A percentile compares a stretch with the other conserved stretches of the same genome.
phyloP scores from a whole-genome alignment of 2,329 filamentous ascomycete genomes.

The Cladophialophora immunda region DNA sequence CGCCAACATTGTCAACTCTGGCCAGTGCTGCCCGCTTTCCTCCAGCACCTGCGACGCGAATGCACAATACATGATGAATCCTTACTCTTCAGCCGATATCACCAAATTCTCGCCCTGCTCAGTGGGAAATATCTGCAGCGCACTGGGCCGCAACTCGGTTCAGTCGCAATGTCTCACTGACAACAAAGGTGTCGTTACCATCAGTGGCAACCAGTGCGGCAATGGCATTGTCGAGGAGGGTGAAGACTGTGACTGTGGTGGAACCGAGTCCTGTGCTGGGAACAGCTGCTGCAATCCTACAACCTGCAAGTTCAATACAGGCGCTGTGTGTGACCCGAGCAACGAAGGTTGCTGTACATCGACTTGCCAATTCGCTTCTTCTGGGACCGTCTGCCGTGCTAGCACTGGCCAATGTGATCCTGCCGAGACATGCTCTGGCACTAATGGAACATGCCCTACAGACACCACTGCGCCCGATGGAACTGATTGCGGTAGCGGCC shows the following conservation, averaged over 20 bases:
- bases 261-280: conserved; percentile 71
- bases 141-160: conserved; percentile 78
- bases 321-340: conserved; percentile 75
- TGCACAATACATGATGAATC: conserved; percentile 94
- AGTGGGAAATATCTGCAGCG: conserved; percentile 92
- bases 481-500: conserved; percentile 72
- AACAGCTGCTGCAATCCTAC: conserved; percentile 84
- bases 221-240: conserved; percentile 96
- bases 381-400: conserved; percentile 78
- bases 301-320: conserved; percentile 83
- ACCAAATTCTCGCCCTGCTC: conserved; percentile 85
- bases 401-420: conserved; percentile 86
- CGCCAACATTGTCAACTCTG: conserved; percentile 65
- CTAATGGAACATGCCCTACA: conserved; percentile 73
- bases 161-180: conserved; percentile 80
- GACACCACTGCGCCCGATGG: conserved; percentile 77
- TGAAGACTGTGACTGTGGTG: conserved; percentile 96
- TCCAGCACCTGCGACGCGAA: conserved; percentile 74
- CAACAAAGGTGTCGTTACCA: conserved; percentile 83
- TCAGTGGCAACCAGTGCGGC: conserved; percentile 85
- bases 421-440: conserved; percentile 81
- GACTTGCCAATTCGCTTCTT: conserved; percentile 55
- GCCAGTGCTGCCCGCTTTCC: conserved; percentile 83
- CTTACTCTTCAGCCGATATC: conserved; percentile 78
- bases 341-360: conserved; percentile 57